Percentiles rank a stretch among this genome's conserved stretches.
These are phyloP conservation scores for Suhomyces bokatorum DNA, from an alignment of 1,139 yeast genomes.

Conservation along the genomic window DNA sequence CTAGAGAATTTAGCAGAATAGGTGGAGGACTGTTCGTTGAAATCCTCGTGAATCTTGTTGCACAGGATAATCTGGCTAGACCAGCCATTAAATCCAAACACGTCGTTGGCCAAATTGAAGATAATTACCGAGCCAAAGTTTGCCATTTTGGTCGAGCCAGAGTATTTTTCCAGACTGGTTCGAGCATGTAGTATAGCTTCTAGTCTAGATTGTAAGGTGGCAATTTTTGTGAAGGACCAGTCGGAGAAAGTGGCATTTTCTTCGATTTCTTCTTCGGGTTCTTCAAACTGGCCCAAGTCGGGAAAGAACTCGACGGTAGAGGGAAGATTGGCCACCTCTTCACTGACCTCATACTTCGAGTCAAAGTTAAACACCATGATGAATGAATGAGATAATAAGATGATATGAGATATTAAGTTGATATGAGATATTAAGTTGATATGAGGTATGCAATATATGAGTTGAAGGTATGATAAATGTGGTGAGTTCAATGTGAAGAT, in stretches of 20 bases:
- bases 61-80: constrained; percentile 45
- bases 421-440: too few relatives aligned
- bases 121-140: constrained; percentile 28
- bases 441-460: too few relatives aligned
- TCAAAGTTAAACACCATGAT: constrained; percentile 10
- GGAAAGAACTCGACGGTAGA: constrained; percentile 30
- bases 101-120: constrained; percentile 57
- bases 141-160: constrained; percentile 10
- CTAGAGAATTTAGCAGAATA: constrained; percentile 29
- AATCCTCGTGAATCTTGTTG: constrained; percentile 24
- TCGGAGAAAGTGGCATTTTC: constrained; percentile 6
- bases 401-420: too few relatives aligned
- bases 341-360: constrained; percentile 12
- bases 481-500: too few relatives aligned
- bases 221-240: constrained; percentile 38
- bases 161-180: constrained; percentile 13
- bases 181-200: constrained; percentile 28
- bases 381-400: not conserved
- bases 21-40: constrained; percentile 17
- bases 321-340: constrained; percentile 8
- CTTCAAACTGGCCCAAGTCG: constrained; percentile 21
- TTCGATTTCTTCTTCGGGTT: constrained; percentile 8
- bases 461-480: too few relatives aligned
- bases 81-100: constrained; percentile 74
- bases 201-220: constrained; percentile 37